phyloP scores from a whole-genome alignment of 441 rosid genomes.

The Hypseocharis bilobata region DNA sequence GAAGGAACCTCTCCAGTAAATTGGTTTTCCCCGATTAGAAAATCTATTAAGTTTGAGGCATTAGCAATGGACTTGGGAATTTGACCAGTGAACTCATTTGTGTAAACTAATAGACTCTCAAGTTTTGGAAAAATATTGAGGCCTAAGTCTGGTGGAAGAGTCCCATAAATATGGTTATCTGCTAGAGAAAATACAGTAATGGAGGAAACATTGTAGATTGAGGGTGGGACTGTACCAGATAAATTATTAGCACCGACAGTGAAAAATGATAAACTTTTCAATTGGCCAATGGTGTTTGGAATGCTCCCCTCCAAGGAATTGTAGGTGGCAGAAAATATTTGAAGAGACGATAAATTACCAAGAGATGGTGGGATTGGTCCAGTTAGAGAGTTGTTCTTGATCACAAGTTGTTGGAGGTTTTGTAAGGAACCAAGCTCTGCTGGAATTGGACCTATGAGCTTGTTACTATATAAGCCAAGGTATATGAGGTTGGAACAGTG shows the following conservation, averaged over 20 bases:
- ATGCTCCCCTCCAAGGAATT: constrained; percentile 19
- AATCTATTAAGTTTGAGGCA: neutral
- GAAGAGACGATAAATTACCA: constrained; percentile 17
- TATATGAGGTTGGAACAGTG: neutral
- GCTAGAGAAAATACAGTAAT: neutral
- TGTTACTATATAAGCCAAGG: neutral
- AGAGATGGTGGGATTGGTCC: constrained; percentile 18
- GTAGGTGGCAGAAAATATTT: fast-evolving
- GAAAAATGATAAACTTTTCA: neutral
- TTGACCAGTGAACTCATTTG: constrained; percentile 12
- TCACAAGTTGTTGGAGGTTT: neutral
- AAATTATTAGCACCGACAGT: constrained; percentile 7
- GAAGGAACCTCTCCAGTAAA: constrained; percentile 14
- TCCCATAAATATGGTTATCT: constrained; percentile 17
- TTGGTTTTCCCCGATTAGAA: neutral
- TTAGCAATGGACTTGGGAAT: constrained; percentile 25
- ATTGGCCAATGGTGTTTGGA: constrained; percentile 3
- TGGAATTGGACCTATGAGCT: neutral
- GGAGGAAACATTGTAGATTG: constrained; percentile 25
- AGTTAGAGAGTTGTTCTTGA: neutral
- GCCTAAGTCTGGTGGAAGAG: constrained; percentile 17
- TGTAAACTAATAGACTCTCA: neutral
- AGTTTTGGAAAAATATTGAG: constrained; percentile 15
- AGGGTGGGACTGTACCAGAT: constrained; percentile 22
- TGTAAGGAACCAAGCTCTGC: neutral